Base-by-base conservation (phyloP, 2,329 filamentous ascomycete species). In the Scortechinia acanthostroma region DNA sequence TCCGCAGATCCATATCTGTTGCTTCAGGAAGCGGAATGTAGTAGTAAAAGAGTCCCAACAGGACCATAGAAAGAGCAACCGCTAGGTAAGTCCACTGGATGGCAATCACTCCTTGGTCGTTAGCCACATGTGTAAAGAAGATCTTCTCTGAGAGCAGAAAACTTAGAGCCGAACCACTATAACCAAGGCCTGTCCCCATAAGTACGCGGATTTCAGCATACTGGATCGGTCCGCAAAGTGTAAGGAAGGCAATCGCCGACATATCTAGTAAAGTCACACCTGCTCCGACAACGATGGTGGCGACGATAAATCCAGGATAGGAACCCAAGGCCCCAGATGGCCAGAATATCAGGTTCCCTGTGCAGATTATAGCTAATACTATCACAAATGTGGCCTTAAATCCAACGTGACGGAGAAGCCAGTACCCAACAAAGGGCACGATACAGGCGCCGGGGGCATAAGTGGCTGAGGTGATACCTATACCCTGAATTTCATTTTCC, bases 11-110 rank as follows among this genome's bases (percentile, higher is more conserved):
- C 16, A 62, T 59, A 49, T 81, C 77, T 25, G 66, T 71, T 5
- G 80, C 72, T 51, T 83, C 80, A 0, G 80, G 79, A 2, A 84
- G 63, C 0, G 80, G 80, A 69, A 83, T 78, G 53, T 84, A 85
- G 56, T 77, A 84, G 58, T 85, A 83, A 56, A 84, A 77, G 3
- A 84, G 65, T 0, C 80, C 86, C 2, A 94, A 70, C 2, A 77
- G 68, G 44, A 84, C 86, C 47, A 85, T 87, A 46, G 90, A 82
- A 20, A 85, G 69, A 0, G 86, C 88, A 49, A 91, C 84, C 46
- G 82, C 84, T n/a, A 93, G 74, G 53, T 93, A 93, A 0, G 87
- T 86, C 84, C 85, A 94, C 61, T 93, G 88, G 2, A 91, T 85
- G 49, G 85, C 80, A 49, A 86, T 74, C 2, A 93, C 71, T 1